Conservation (phyloP, 495 filamentous ascomycete genomes). For the Terfezia boudieri region DNA sequence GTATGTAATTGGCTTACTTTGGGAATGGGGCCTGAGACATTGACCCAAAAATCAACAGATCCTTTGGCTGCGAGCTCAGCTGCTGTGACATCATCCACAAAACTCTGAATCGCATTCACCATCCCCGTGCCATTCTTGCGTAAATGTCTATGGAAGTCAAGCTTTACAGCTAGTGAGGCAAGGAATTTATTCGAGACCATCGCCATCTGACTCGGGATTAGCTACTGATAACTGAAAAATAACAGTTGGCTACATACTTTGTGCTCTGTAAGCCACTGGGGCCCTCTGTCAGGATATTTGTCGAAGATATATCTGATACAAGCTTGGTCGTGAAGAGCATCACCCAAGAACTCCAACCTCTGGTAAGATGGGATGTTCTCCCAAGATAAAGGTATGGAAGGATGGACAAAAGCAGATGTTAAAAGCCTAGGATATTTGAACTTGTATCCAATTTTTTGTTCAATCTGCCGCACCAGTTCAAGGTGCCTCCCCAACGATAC, state of each 20-base stretch:
- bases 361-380: conserved; percentile 75
- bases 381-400: conserved; percentile 50
- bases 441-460: conserved; percentile 46
- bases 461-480: conserved; percentile 44
- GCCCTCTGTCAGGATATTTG: conserved; percentile 54
- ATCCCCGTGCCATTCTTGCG: conserved; percentile 35
- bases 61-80: conserved; percentile 28
- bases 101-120: conserved; percentile 41
- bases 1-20: not conserved
- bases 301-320: conserved; percentile 63
- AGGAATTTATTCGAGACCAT: conserved; percentile 97
- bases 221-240: not conserved
- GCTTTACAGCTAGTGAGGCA: conserved; percentile 51
- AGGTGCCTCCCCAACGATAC: conserved; percentile 35
- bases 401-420: conserved; percentile 70
- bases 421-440: conserved; percentile 61
- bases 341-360: conserved; percentile 66
- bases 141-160: conserved; percentile 57
- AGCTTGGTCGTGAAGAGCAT: conserved; percentile 72
- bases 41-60: conserved; percentile 51
- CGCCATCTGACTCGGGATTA: conserved; percentile 40
- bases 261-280: conserved; percentile 96
- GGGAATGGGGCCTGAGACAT: conserved; percentile 21
- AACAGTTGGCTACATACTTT: conserved; percentile 29
- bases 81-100: conserved; percentile 42